phyloP scores from a whole-genome alignment of 228 moss, liverwort and hornwort species.

The Sphagnum magellanicum region DNA sequence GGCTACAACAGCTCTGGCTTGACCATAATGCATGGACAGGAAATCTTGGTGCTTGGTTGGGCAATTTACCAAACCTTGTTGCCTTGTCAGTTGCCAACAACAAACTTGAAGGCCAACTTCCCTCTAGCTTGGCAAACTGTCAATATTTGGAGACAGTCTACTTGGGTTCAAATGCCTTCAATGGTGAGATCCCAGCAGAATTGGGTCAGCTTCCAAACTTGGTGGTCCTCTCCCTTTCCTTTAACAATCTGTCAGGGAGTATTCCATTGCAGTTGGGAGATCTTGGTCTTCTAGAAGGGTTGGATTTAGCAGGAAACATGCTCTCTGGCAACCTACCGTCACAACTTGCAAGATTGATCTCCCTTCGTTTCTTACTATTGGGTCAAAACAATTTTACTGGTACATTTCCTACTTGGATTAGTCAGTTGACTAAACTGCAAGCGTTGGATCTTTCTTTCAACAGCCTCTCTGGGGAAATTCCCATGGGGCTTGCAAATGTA shows the following conservation, averaged over 20 bases:
- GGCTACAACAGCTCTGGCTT: constrained; percentile 10
- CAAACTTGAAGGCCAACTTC: constrained; percentile 3
- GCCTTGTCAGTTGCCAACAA: constrained; percentile 3
- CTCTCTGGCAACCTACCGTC: constrained; percentile 16
- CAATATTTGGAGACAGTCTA: constrained; percentile 4
- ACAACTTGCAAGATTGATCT: constrained; percentile 14
- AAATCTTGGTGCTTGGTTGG: constrained; percentile 5
- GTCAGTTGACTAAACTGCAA: constrained; percentile 12
- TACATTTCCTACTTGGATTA: constrained; percentile 20
- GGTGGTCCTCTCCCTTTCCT: constrained; percentile 12
- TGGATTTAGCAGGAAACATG: constrained; percentile 9
- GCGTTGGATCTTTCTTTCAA: constrained; percentile 16
- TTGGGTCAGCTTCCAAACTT: constrained; percentile 15
- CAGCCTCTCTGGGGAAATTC: constrained; percentile 16
- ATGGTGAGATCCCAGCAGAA: constrained; percentile 9
- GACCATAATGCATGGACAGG: constrained; percentile 8
- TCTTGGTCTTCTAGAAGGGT: constrained; percentile 6
- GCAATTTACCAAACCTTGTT: background rate
- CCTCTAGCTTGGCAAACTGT: constrained; percentile 11
- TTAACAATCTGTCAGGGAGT: constrained; percentile 13
- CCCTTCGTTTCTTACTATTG: constrained; percentile 6
- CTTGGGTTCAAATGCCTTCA: constrained; percentile 14
- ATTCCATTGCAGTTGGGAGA: constrained; percentile 19
- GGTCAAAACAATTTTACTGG: constrained; percentile 17
- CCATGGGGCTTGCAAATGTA: constrained; percentile 3